These are phyloP conservation scores for Iberis amara DNA, from an alignment of 441 rosid species.

Conservation along the genomic window DNA sequence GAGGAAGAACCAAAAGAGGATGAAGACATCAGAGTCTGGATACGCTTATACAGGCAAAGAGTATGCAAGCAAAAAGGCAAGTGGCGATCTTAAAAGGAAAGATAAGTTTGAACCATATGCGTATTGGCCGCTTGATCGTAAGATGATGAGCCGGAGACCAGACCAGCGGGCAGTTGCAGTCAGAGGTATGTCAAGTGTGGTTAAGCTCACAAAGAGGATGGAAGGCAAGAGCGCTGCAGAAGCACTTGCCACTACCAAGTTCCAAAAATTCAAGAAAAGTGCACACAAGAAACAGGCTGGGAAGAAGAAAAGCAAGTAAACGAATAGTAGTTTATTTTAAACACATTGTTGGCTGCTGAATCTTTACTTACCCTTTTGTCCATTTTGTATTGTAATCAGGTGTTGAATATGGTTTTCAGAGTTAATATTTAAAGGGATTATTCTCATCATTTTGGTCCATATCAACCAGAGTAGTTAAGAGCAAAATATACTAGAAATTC, in stretches of 20 bases:
- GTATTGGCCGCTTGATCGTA: constrained; percentile 92
- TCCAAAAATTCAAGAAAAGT: constrained; percentile 27
- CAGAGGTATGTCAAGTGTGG: constrained; percentile 86
- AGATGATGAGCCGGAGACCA: constrained; percentile 90
- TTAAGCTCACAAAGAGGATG: constrained; percentile 62
- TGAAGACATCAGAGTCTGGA: constrained; percentile 65
- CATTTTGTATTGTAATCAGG: not conserved
- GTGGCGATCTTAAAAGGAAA: constrained; percentile 80
- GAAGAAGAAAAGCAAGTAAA: constrained; percentile 30
- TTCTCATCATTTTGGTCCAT: no score
- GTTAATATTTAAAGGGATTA: no score
- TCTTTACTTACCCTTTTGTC: not conserved
- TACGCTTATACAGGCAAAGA: constrained; percentile 86
- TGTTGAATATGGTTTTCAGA: not conserved
- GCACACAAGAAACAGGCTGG: constrained; percentile 31
- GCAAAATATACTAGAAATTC: no score
- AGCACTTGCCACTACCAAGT: constrained; percentile 29
- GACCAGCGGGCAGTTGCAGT: constrained; percentile 82
- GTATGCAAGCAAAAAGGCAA: constrained; percentile 86
- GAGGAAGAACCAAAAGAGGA: constrained; percentile 55
- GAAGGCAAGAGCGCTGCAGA: constrained; percentile 65
- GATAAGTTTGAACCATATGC: constrained; percentile 94
- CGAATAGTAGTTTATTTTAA: not conserved
- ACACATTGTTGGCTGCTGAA: not conserved
- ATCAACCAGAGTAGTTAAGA: no score